Conservation (phyloP, 2,329 filamentous ascomycete species). For the Colletotrichum sp. region DNA sequence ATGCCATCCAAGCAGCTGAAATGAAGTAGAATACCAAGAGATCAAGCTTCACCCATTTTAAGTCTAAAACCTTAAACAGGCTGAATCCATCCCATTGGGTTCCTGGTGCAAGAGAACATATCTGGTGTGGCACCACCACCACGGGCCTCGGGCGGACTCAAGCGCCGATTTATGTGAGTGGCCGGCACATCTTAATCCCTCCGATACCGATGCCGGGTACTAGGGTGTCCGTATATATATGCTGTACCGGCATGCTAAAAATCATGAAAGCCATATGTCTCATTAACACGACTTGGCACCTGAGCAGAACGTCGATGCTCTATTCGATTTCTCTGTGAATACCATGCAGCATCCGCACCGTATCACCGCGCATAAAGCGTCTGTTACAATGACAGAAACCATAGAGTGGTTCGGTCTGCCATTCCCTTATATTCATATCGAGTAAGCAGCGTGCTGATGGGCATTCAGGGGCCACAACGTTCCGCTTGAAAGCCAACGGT, state of each 20-base stretch:
- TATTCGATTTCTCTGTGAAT: fast-evolving
- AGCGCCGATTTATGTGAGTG: not conserved
- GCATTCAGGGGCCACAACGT: not conserved
- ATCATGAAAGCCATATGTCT: fast-evolving
- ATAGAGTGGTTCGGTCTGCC: not conserved
- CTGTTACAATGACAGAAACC: not conserved
- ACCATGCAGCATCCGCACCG: not conserved
- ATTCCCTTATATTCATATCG: not conserved
- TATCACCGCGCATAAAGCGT: not conserved
- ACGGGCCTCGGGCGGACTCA: not conserved
- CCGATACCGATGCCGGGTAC: not conserved
- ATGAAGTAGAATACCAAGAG: not conserved
- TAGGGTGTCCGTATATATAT: not conserved
- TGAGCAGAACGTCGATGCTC: not conserved
- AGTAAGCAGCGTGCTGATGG: not conserved
- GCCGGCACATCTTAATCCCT: not conserved
- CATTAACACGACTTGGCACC: not conserved
- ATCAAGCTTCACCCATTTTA: fast-evolving
- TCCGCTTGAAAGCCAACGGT: not conserved
- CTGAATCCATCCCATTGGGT: fast-evolving
- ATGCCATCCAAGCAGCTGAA: not conserved
- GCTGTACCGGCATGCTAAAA: fast-evolving
- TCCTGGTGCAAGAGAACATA: not conserved
- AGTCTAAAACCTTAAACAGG: not conserved
- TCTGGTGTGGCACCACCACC: not conserved